Evolutionary conservation across 1,139 yeast species (phyloP).

Genomic region (Blastobotrys serpentis): DNA sequence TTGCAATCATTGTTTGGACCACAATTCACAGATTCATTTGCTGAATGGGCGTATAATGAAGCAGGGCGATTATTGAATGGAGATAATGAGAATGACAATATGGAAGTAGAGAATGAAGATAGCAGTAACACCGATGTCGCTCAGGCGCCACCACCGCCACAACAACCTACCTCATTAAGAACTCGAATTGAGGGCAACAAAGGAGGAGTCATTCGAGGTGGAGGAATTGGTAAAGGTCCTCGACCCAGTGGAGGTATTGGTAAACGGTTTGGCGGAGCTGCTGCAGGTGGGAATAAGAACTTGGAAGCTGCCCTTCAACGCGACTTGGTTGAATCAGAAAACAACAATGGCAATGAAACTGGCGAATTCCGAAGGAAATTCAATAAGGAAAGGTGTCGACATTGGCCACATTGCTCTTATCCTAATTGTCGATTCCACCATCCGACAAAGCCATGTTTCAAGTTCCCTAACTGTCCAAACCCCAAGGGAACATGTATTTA

Average conservation of each 20-base stretch:
- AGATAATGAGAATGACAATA: neutral
- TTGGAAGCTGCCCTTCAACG: conserved; percentile 10
- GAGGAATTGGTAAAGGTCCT: conserved; percentile 6
- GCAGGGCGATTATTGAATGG: conserved; percentile 20
- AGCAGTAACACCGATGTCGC: neutral
- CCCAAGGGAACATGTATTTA: conserved; percentile 80
- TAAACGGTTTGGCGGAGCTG: conserved; percentile 18
- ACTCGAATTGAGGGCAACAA: conserved; percentile 1
- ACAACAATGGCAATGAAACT: conserved; percentile 4
- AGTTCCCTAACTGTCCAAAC: conserved; percentile 77
- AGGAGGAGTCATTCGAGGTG: neutral
- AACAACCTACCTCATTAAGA: neutral
- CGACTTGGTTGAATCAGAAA: conserved; percentile 16
- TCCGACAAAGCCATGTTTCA: conserved; percentile 72
- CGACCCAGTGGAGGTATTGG: conserved; percentile 15
- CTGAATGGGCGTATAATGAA: conserved; percentile 56
- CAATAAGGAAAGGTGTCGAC: conserved; percentile 53
- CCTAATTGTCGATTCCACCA: conserved; percentile 72
- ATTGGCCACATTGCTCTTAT: conserved; percentile 72
- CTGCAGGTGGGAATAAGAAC: conserved; percentile 13
- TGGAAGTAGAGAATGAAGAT: neutral
- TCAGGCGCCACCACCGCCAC: conserved; percentile 4
- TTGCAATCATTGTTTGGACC: conserved; percentile 65
- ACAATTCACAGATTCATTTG: conserved; percentile 51
- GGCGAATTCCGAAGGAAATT: conserved; percentile 14